Evolutionary conservation across 805 yeast genomes (phyloP), one percentile per base, ranked within the genome.

Genomic region (Peterozyma toletana): DNA sequence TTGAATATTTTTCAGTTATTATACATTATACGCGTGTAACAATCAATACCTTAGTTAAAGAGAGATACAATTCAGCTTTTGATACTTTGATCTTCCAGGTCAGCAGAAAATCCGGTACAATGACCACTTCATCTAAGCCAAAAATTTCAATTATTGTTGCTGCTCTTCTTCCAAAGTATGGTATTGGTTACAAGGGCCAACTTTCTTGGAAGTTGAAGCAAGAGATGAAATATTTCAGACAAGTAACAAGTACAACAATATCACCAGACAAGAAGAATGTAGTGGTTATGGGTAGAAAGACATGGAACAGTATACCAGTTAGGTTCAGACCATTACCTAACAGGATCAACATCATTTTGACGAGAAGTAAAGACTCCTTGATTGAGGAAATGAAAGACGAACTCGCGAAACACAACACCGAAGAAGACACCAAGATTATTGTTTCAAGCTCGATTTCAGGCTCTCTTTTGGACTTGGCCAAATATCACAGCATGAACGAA

Each of bases 231-330:
- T 93, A 80, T 58, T 93, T 93, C 67, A 74, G 77, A 48, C 76
- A 78, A 46, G 82, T 87, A 13, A 93, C 99, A 0, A 63, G 80
- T 2, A 58, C 57, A 3, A 61, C 65, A 17, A 38, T 38, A 6
- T 58, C 55, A 18, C 58, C 64, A n/a, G 46, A 46, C 1, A 64
- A 62, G 48, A 55, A 50, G 35, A 87, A 88, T 57, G 95, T 86
- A 0, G 98, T 93, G 11, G 72, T 93, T 3, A 93, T 93, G 99
- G 99, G 99, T 11, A 73, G 97, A 47, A 85, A 81, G 57, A 91
- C 98, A 2, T 93, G 97, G 96, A 93, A 89, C 30, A 86, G 96
- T 7, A 90, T 93, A 30, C 98, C 99, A 0, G 48, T 63, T 1
- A 80, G 74, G 57, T 93, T 88, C 64, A 70, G 96, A 49, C 99